Evolutionary conservation across 2,329 filamentous ascomycete genomes (phyloP).

Genomic region (Aspergillus glaucus): DNA sequence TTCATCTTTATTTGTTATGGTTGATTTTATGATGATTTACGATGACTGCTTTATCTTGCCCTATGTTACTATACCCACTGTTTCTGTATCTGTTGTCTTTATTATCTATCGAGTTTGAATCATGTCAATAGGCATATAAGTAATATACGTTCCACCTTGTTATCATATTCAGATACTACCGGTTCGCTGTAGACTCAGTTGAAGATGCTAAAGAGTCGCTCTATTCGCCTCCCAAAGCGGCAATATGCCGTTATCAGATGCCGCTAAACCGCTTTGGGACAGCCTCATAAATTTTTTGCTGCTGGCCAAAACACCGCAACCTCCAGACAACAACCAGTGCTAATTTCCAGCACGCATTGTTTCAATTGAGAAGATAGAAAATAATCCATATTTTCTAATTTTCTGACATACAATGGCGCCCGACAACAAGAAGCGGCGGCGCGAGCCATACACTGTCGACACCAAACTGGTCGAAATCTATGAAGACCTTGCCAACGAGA

Average conservation of each 20-base stretch:
- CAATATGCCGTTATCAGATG: constrained; percentile 3
- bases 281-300: constrained; percentile 17
- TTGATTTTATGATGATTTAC: too few species aligned
- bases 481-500: constrained; percentile 43
- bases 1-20: background rate
- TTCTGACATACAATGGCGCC: constrained; percentile 19
- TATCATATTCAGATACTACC: too few species aligned
- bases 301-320: constrained; percentile 1
- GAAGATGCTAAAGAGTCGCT: too few species aligned
- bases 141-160: too few species aligned
- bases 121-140: too few species aligned
- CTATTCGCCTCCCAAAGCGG: constrained; percentile 1
- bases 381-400: background rate
- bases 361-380: background rate
- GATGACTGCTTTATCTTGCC: too few species aligned
- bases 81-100: too few species aligned
- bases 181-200: too few species aligned
- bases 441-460: constrained; percentile 38
- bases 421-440: constrained; percentile 32
- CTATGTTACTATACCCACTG: too few species aligned
- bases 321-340: constrained; percentile 1
- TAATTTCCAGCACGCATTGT: background rate
- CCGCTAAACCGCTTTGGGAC: constrained; percentile 16
- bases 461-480: constrained; percentile 44
- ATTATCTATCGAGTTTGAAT: too few species aligned